Conservation (phyloP, 2,329 filamentous ascomycete species). For the Cercospora sp. region DNA sequence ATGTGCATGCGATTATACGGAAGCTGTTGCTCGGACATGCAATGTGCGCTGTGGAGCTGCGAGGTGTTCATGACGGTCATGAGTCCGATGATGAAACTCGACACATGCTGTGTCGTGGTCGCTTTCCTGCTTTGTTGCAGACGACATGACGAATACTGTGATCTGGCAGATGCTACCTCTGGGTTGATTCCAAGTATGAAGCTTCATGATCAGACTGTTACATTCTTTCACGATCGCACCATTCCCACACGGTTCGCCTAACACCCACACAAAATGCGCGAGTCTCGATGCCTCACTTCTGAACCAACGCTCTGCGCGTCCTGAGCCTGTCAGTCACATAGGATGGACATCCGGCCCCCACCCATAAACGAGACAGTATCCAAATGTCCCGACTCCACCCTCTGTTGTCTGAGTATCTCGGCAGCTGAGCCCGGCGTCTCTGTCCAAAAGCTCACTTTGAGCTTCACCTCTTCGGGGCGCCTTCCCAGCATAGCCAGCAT, state of each 20-base stretch:
- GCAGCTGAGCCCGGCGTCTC: constrained; percentile 1
- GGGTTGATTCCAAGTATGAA: neutral
- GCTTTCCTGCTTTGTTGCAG: neutral
- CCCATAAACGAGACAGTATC: neutral
- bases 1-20: neutral
- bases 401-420: neutral
- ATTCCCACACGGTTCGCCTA: neutral
- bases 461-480: neutral
- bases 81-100: neutral
- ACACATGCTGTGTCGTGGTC: neutral
- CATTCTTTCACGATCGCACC: neutral
- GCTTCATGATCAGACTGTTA: neutral
- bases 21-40: neutral
- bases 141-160: neutral
- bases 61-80: neutral
- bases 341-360: neutral
- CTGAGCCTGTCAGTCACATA: neutral
- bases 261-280: neutral
- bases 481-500: neutral
- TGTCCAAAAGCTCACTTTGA: constrained; percentile 12
- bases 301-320: neutral
- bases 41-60: neutral
- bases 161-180: neutral
- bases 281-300: neutral
- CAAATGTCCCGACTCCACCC: neutral